phyloP scores from a whole-genome alignment of 768 basidiomycete genomes.

The Ramaria sp. region DNA sequence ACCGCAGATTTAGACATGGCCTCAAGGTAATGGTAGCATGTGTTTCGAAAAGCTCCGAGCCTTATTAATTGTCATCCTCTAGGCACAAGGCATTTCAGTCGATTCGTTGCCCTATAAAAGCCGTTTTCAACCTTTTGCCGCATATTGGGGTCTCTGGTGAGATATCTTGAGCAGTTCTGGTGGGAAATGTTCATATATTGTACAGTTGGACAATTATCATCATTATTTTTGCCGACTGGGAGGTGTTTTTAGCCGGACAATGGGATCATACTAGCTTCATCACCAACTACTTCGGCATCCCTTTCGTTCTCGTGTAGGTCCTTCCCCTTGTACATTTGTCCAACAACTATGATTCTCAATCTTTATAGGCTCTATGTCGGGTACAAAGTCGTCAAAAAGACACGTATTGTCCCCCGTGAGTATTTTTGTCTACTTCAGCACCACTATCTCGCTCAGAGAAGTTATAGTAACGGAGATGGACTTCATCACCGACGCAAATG shows the following conservation, averaged over 20 bases:
- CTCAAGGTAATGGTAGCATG: constrained; percentile 24
- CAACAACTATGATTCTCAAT: neutral
- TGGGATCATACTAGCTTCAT: constrained; percentile 64
- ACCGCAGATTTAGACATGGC: neutral
- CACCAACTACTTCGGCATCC: constrained; percentile 64
- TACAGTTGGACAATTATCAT: constrained; percentile 5
- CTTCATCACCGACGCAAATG: constrained; percentile 44
- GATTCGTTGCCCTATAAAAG: constrained; percentile 59
- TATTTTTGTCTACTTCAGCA: neutral
- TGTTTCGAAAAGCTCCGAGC: constrained; percentile 9
- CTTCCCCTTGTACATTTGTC: neutral
- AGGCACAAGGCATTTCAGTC: constrained; percentile 70
- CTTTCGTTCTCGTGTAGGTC: constrained; percentile 2
- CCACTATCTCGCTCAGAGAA: neutral
- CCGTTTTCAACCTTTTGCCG: constrained; percentile 11
- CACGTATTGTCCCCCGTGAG: constrained; percentile 27
- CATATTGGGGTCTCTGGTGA: constrained; percentile 18
- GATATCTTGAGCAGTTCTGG: neutral
- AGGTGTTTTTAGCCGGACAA: constrained; percentile 39
- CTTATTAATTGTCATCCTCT: constrained; percentile 38
- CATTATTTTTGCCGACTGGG: constrained; percentile 5
- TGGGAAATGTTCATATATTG: neutral
- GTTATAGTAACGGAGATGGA: constrained; percentile 61
- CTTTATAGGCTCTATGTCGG: constrained; percentile 31
- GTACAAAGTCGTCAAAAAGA: constrained; percentile 44